Evolutionary conservation across 495 filamentous ascomycete species (phyloP), one percentile per base, ranked within the genome.

Genomic region (Apodospora peruviana): DNA sequence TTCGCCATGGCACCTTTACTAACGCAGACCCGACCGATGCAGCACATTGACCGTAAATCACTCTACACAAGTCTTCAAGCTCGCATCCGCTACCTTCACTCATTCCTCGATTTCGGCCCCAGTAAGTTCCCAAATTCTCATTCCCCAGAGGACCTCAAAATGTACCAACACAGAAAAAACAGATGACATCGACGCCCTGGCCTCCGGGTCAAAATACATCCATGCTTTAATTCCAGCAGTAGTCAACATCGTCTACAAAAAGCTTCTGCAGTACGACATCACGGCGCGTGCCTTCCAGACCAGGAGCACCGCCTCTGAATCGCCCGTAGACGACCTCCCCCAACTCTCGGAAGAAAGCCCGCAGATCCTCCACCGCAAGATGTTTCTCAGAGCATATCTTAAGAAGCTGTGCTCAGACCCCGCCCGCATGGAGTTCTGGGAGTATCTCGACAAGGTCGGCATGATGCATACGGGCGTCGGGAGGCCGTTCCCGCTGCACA

Each of bases 221-320:
- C 85, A 85, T 53, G 78, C 82, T 16, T 72, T 88, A 37, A 87
- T 88, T 41, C 86, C 86, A 0, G 83, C 79, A 10, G 71, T 82
- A 22, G 79, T 82, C 62, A 88, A 87, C 61, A 82, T 88, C 47
- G 83, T 88, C n/a, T 90, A 88, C 67, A 81, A 80, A 43, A 88
- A 90, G 58, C 73, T 90, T 4, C 70, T 90, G 18, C 76, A 82
- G 49, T 82, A 79, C 57, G 85, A 88, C 56, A 88, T 90, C 69
- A 88, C 86, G 11, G 85, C 86, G 1, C 77, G 82, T 1, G 72
- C 70, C 68, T 86, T 90, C 66, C 73, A 78, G 43, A 88, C 85
- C 3, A 66, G 81, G 22, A 79, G 77, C 43, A 88, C 85, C 2
- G 75, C 75, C 41, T 78, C 78, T 41, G 81, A 85, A 46, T 77